Percentiles rank a stretch among this genome's conserved stretches.
Evolutionary conservation across 352 stramenopile species (phyloP).

Genomic region (Globisporangium iwayamae): DNA sequence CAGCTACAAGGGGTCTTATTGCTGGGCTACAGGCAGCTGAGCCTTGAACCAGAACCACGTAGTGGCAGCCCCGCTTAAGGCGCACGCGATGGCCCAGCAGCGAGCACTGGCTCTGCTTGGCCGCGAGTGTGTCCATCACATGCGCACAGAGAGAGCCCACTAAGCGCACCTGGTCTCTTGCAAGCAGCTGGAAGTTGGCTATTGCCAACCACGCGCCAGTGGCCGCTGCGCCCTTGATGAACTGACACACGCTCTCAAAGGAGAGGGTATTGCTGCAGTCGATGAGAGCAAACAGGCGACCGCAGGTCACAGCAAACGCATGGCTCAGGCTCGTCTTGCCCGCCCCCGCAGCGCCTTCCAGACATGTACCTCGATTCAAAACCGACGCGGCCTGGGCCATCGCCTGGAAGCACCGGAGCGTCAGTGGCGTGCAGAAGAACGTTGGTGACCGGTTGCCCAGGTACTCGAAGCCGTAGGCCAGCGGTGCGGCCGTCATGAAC

Average conservation of each 20-base stretch:
- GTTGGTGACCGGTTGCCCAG: conserved; percentile 38
- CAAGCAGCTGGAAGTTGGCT: conserved; percentile 31
- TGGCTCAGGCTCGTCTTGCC: conserved; percentile 49
- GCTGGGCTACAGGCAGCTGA: not conserved
- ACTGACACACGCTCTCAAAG: conserved; percentile 33
- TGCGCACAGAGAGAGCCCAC: conserved; percentile 42
- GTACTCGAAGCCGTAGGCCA: conserved; percentile 75
- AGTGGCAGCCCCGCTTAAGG: conserved; percentile 44
- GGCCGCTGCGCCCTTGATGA: conserved; percentile 45
- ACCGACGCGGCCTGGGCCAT: conserved; percentile 37
- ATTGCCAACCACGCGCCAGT: conserved; percentile 60
- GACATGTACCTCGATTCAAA: conserved; percentile 33
- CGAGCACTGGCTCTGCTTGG: conserved; percentile 35
- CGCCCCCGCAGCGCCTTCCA: conserved; percentile 30
- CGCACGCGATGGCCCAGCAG: conserved; percentile 40
- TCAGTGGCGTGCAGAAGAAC: conserved; percentile 52
- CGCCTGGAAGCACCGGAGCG: conserved; percentile 55
- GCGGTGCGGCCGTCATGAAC: conserved; percentile 37
- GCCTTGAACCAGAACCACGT: conserved; percentile 16
- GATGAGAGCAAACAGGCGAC: conserved; percentile 40
- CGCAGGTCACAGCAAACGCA: conserved; percentile 43
- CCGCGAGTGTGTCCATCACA: conserved; percentile 33
- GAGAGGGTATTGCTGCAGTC: conserved; percentile 27
- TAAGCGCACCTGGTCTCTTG: conserved; percentile 16
- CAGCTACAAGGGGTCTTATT: not conserved